phyloP scores from a whole-genome alignment of 1,284 basidiomycete species.

The Trichosporon sp. region DNA sequence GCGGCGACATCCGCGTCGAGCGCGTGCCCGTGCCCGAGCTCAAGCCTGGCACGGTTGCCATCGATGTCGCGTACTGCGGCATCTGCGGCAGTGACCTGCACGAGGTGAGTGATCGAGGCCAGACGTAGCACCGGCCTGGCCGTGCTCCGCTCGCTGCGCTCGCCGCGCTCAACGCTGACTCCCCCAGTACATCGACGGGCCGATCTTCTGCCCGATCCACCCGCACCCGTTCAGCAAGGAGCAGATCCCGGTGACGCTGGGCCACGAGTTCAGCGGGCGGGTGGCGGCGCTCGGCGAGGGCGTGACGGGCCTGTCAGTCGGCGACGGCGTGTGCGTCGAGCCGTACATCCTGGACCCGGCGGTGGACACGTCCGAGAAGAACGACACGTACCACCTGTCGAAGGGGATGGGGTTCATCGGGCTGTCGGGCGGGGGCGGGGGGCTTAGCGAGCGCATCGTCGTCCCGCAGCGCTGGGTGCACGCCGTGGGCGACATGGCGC shows the following conservation, averaged over 20 bases:
- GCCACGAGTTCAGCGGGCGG: conserved; percentile 46
- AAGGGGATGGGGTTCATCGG: conserved; percentile 23
- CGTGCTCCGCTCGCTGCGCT: background rate
- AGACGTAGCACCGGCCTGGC: no score
- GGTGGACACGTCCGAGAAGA: conserved; percentile 11
- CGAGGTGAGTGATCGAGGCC: conserved; percentile 12
- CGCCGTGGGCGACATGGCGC: conserved; percentile 16
- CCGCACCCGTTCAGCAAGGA: conserved; percentile 14
- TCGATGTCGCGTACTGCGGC: conserved; percentile 21
- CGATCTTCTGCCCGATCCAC: conserved; percentile 14
- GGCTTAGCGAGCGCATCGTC: conserved; percentile 17
- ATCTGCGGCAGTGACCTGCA: conserved; percentile 18
- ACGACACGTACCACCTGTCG: conserved; percentile 19
- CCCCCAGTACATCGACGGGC: conserved; percentile 15
- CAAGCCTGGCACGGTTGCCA: conserved; percentile 15
- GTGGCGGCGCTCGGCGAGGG: conserved; percentile 32
- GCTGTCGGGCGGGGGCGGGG: conserved; percentile 18
- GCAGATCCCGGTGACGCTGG: conserved; percentile 38
- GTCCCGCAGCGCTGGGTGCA: conserved; percentile 23
- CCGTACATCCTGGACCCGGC: conserved; percentile 24
- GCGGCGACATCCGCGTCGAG: conserved; percentile 19
- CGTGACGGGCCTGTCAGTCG: conserved; percentile 34
- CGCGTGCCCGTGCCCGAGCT: conserved; percentile 11
- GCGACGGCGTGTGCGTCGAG: conserved; percentile 48
- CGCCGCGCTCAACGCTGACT: background rate